Evolutionary conservation across 2,329 filamentous ascomycete genomes (phyloP), one percentile per base, ranked within the genome.

Genomic region (Beauveria medogensis): DNA sequence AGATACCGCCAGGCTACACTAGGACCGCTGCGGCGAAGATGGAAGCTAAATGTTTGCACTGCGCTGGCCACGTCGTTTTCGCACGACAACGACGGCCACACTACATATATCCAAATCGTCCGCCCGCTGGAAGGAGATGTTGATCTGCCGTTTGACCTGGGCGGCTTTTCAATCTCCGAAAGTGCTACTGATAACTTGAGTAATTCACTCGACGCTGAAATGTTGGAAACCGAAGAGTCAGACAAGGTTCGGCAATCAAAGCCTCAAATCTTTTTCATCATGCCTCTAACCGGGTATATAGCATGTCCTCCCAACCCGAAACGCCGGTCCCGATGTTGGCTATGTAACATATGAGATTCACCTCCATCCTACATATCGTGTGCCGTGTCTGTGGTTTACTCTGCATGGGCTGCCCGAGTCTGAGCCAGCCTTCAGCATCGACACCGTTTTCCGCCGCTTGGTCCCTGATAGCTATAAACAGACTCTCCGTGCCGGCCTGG

Each of bases 331-430:
- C 62, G 74, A 73, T 63, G 70, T 71, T 64, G 75, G 76, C 60
- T 76, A 79, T 67, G 83, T 90, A 65, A 80, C 82, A 63, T 92
- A 92, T 75, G 87, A 91, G 72, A 84, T 92, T 67, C 81, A 90
- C 68, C 79, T 89, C 63, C 90, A 91, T 67, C 84, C 87, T 60
- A 89, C 86, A 61, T 93, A 92, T 74, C 82, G 82, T 63, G 83
- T 88, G 51, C 90, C 90, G 9, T 89, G 89, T 62, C 78, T 92
- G 60, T 92, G 89, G 83, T 91, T 93, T 76, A 83, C 78, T 59
- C 73, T 91, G 67, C 81, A 84, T 65, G 80, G 81, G 63, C 74
- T 85, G 62, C 80, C 82, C 20, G 73, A 77, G 53, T 78, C 79
- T 62, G 83, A 86, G 64, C 75, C 79, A 44, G 74, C 83, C 14